Percentiles rank a stretch among this genome's conserved stretches.
Evolutionary conservation across 164 flowering plant genomes (phyloP).

Genomic region (Taxillus chinensis): DNA sequence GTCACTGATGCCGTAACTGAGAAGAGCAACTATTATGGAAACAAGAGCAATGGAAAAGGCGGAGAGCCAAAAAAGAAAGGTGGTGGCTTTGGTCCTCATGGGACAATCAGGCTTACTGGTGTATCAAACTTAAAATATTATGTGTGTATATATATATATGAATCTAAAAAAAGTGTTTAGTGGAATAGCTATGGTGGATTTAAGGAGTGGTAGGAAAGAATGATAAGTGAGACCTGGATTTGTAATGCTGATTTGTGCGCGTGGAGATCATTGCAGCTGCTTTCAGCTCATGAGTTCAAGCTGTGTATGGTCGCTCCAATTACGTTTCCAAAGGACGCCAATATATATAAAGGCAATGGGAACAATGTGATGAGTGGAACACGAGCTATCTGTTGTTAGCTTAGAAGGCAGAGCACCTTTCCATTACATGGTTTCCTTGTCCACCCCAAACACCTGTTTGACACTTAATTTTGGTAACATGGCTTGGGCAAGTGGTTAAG

Average conservation of each 20-base stretch:
- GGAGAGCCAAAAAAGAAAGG: constrained; percentile 36
- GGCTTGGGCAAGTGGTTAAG: too few relatives aligned
- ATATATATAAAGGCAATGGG: too few relatives aligned
- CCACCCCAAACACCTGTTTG: too few relatives aligned
- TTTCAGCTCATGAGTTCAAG: too few relatives aligned
- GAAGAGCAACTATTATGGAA: constrained; percentile 23
- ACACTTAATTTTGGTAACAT: too few relatives aligned
- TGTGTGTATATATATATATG: neutral
- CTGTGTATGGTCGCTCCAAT: too few relatives aligned
- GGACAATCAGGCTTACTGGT: constrained; percentile 6
- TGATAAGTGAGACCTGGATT: too few relatives aligned
- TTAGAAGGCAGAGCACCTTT: neutral
- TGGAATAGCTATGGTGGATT: constrained; percentile 14
- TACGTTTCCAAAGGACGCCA: too few relatives aligned
- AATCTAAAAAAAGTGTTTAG: constrained; percentile 22
- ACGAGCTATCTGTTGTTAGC: neutral
- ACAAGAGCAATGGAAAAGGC: constrained; percentile 32
- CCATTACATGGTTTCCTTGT: too few relatives aligned
- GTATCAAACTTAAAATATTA: neutral
- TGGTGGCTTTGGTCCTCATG: constrained; percentile 25
- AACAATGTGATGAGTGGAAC: neutral
- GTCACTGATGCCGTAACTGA: constrained; percentile 11
- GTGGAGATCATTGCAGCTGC: too few relatives aligned
- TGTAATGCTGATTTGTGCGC: too few relatives aligned
- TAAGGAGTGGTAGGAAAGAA: too few relatives aligned